phyloP scores from a whole-genome alignment of 1,139 yeast genomes.

The Ashbya aceris region DNA sequence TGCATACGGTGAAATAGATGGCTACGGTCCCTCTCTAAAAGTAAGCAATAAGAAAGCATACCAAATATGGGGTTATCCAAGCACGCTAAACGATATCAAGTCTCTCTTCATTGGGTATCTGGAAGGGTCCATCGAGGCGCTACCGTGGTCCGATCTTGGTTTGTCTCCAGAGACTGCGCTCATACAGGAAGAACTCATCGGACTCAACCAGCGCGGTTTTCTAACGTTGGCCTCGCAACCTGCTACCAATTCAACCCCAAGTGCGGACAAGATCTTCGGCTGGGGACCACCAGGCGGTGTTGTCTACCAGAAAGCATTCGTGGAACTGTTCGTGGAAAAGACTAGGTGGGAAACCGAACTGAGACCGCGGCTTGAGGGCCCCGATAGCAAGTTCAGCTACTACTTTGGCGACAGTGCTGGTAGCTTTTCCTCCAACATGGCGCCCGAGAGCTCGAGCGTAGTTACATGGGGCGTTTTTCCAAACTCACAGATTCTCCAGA shows the following conservation, averaged over 20 bases:
- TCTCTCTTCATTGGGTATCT: constrained; percentile 64
- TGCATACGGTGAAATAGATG: constrained; percentile 95
- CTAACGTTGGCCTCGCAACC: constrained; percentile 96
- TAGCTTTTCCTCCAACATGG: constrained; percentile 52
- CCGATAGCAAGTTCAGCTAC: constrained; percentile 37
- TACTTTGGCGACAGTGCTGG: constrained; percentile 60
- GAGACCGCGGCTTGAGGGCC: constrained; percentile 41
- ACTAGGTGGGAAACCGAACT: constrained; percentile 55
- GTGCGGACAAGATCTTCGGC: constrained; percentile 82
- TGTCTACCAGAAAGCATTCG: constrained; percentile 88
- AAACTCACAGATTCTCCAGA: constrained; percentile 73
- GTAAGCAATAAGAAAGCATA: constrained; percentile 63
- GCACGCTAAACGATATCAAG: constrained; percentile 51
- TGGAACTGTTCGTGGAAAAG: constrained; percentile 73
- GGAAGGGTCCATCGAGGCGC: constrained; percentile 60
- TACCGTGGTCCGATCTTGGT: constrained; percentile 90
- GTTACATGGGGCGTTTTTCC: constrained; percentile 98
- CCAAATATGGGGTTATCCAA: constrained; percentile 78
- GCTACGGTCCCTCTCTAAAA: constrained; percentile 88
- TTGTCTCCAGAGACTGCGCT: constrained; percentile 83
- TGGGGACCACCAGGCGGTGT: constrained; percentile 92
- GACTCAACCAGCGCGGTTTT: constrained; percentile 63
- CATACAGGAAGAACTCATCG: constrained; percentile 83
- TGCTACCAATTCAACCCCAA: constrained; percentile 67
- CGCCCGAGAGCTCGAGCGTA: constrained; percentile 49